Evolutionary conservation across 2,329 filamentous ascomycete species (phyloP).

Genomic region (Huntiella moniliformis): DNA sequence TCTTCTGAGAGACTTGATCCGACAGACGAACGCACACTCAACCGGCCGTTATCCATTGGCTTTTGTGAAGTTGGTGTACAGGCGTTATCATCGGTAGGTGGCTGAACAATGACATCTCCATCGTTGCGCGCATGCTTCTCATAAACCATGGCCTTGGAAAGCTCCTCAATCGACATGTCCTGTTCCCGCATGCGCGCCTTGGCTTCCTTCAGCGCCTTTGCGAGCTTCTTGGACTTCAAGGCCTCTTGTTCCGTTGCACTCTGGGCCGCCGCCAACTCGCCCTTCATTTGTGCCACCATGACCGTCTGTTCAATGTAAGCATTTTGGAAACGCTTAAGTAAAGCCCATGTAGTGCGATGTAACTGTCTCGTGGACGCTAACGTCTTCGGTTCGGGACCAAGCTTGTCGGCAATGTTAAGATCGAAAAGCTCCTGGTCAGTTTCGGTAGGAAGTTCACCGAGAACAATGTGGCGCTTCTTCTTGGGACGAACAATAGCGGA

Average conservation of each 20-base stretch:
- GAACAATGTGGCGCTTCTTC: background rate
- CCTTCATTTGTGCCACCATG: slow-evolving; percentile 34
- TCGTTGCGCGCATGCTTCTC: slow-evolving; percentile 30
- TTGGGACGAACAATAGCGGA: slow-evolving; percentile 17
- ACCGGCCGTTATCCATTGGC: background rate
- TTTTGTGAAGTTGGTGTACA: background rate
- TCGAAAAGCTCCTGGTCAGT: slow-evolving; percentile 34
- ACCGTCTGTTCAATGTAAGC: slow-evolving; percentile 37
- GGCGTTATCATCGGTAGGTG: background rate
- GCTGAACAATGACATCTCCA: slow-evolving; percentile 9
- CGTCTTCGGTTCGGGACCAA: slow-evolving; percentile 19
- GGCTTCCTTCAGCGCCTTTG: slow-evolving; percentile 42
- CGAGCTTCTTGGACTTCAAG: slow-evolving; percentile 33
- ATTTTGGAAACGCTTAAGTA: slow-evolving; percentile 36
- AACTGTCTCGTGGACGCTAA: slow-evolving; percentile 9
- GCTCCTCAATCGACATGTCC: slow-evolving; percentile 29
- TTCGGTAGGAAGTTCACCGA: slow-evolving; percentile 9
- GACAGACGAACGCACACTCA: slow-evolving; percentile 6
- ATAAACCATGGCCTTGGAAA: slow-evolving; percentile 30
- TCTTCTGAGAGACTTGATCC: slow-evolving; percentile 32
- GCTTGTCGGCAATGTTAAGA: slow-evolving; percentile 34
- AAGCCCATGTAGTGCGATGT: slow-evolving; percentile 29
- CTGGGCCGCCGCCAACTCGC: slow-evolving; percentile 35
- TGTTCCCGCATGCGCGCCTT: slow-evolving; percentile 33
- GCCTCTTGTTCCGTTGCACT: slow-evolving; percentile 30